Conservation (phyloP, 192 early-diverging fungal genomes). For the Backusella parvicylindrica region DNA sequence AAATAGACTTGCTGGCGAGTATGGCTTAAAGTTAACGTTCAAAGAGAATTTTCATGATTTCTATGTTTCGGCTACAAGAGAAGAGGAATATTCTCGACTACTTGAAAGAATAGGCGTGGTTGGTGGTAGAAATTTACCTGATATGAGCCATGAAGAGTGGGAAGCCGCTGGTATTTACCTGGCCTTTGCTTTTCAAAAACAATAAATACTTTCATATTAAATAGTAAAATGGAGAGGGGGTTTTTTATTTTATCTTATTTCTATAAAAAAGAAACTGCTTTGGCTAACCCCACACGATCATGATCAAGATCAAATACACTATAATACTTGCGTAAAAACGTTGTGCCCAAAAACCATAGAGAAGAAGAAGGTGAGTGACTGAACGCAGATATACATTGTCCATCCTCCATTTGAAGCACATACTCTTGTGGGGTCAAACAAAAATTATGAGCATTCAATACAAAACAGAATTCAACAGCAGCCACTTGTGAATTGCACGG, state of each 20-base stretch:
- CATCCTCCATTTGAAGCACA: neutral
- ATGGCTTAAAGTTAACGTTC: constrained; percentile 75
- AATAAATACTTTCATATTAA: neutral
- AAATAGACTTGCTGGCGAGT: constrained; percentile 73
- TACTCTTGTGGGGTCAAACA: neutral
- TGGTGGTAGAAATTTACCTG: constrained; percentile 48
- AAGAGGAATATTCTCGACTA: constrained; percentile 53
- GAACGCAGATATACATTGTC: neutral
- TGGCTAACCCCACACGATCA: neutral
- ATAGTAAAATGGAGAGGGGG: too few species aligned
- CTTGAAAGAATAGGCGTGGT: constrained; percentile 85
- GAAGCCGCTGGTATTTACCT: constrained; percentile 80
- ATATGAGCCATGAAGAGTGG: constrained; percentile 85
- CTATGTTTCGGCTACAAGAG: constrained; percentile 58
- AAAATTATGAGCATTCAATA: neutral
- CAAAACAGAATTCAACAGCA: neutral
- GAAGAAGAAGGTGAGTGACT: neutral
- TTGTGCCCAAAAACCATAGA: neutral
- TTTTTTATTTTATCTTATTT: neutral
- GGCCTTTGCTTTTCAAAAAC: constrained; percentile 71
- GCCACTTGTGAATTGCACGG: neutral
- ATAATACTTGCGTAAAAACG: neutral
- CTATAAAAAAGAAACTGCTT: neutral
- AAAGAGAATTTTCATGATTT: constrained; percentile 81
- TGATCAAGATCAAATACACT: neutral